A percentile compares a stretch with the other conserved stretches of the same genome.
Evolutionary conservation across 208 protist genomes (phyloP).

Genomic region (Jaenimonas drosophilae): DNA sequence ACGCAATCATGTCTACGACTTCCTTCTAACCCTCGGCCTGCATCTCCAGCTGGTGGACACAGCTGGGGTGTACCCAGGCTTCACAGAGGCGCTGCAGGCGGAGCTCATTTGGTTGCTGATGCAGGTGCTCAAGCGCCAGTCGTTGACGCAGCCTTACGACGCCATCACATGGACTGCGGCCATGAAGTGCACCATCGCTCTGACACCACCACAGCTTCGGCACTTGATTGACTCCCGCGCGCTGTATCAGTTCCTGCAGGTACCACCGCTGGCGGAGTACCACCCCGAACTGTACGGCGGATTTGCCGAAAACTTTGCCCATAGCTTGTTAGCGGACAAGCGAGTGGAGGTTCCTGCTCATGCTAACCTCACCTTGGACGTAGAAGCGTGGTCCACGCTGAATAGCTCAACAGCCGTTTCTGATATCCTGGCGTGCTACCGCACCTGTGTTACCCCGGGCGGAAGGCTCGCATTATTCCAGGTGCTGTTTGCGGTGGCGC

Average conservation of each 20-base stretch:
- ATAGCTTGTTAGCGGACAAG: slow-evolving; percentile 26
- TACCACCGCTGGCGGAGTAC: slow-evolving; percentile 40
- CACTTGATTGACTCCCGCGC: slow-evolving; percentile 48
- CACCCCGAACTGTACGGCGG: slow-evolving; percentile 41
- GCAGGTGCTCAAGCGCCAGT: slow-evolving; percentile 46
- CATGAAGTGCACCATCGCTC: slow-evolving; percentile 59
- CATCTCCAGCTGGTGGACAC: slow-evolving; percentile 85
- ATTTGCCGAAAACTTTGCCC: slow-evolving; percentile 54
- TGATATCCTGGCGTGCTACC: neutral
- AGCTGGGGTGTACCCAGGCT: slow-evolving; percentile 36
- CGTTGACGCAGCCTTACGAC: slow-evolving; percentile 36
- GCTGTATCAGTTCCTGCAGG: slow-evolving; percentile 47
- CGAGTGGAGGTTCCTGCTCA: slow-evolving; percentile 1
- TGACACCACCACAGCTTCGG: slow-evolving; percentile 44
- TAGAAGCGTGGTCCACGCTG: neutral
- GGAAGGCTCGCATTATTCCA: neutral
- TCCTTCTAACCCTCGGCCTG: slow-evolving; percentile 65
- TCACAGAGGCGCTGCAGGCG: slow-evolving; percentile 61
- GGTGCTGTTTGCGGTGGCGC: neutral
- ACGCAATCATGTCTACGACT: slow-evolving; percentile 82
- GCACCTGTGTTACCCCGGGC: neutral
- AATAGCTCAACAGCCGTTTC: slow-evolving; percentile 1
- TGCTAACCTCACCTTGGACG: neutral
- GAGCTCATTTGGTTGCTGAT: slow-evolving; percentile 76
- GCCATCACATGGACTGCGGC: slow-evolving; percentile 64